Evolutionary conservation across 2,329 filamentous ascomycete genomes (phyloP).

Genomic region (Alternaria tenuissima): DNA sequence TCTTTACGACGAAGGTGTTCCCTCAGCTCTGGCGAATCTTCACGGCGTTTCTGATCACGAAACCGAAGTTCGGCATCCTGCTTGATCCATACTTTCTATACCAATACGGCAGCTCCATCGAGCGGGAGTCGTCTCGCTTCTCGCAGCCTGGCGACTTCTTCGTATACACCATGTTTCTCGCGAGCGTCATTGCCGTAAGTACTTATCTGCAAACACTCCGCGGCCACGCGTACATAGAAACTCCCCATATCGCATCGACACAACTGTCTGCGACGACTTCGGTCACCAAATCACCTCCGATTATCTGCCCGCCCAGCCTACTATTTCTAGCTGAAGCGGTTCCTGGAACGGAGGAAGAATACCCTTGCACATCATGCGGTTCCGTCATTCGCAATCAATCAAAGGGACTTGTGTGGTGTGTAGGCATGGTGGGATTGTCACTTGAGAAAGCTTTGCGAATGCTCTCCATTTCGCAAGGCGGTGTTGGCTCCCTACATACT

Average conservation of each 20-base stretch:
- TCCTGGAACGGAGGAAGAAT: conserved; percentile 64
- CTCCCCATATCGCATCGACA: conserved; percentile 25
- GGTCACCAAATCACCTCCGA: conserved; percentile 62
- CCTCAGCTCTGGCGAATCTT: conserved; percentile 68
- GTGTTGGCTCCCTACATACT: conserved; percentile 72
- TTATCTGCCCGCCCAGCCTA: conserved; percentile 63
- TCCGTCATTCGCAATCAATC: conserved; percentile 62
- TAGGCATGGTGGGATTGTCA: conserved; percentile 62
- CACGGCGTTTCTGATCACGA: conserved; percentile 67
- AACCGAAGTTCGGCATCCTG: conserved; percentile 65
- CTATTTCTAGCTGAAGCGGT: conserved; percentile 60
- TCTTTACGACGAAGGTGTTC: conserved; percentile 63
- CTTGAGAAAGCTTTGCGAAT: conserved; percentile 63
- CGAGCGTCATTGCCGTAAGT: conserved; percentile 80
- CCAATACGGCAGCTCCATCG: conserved; percentile 77
- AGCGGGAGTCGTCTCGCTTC: conserved; percentile 76
- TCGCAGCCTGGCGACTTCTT: conserved; percentile 78
- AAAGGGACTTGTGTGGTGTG: conserved; percentile 56
- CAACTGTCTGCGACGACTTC: conserved; percentile 25
- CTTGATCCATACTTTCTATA: conserved; percentile 82
- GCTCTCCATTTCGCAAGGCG: conserved; percentile 63
- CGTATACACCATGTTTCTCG: conserved; percentile 79
- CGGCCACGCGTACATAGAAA: conserved; percentile 9
- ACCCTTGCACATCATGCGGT: conserved; percentile 59
- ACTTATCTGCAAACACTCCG: conserved; percentile 6